Conservation (phyloP, 352 stramenopile species). For the Phytophthora kernoviae region DNA sequence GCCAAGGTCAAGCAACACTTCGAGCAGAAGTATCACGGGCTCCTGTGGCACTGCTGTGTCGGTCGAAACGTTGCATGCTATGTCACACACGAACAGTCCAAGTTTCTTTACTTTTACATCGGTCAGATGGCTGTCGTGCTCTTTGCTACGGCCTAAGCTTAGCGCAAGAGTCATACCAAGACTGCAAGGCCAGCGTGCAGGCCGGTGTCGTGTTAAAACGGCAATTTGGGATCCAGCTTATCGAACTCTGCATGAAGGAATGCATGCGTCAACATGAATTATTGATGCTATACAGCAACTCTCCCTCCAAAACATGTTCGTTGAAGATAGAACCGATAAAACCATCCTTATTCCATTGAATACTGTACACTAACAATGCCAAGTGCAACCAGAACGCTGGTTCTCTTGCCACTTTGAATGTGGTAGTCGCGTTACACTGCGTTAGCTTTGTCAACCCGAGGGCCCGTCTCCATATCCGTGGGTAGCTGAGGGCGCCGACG, state of each 20-base stretch:
- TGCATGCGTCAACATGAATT: constrained; percentile 60
- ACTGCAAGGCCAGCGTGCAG: too few relatives aligned
- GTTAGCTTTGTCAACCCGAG: constrained; percentile 7
- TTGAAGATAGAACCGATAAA: constrained; percentile 11
- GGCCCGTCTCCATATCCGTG: constrained; percentile 12
- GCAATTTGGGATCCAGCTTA: constrained; percentile 78
- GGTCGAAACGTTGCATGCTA: constrained; percentile 94
- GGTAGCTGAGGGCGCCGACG: constrained; percentile 19
- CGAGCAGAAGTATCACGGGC: constrained; percentile 91
- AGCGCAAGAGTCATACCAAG: too few relatives aligned
- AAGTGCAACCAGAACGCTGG: too few relatives aligned
- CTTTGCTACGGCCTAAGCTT: constrained; percentile 81
- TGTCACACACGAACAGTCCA: constrained; percentile 94
- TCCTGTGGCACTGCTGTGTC: constrained; percentile 95
- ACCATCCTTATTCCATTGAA: too few relatives aligned
- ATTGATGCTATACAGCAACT: constrained; percentile 12
- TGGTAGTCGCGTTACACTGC: constrained; percentile 13
- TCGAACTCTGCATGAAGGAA: constrained; percentile 54
- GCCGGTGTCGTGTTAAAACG: too few relatives aligned
- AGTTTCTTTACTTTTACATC: constrained; percentile 97
- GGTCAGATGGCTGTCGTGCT: constrained; percentile 94
- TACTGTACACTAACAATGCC: too few relatives aligned
- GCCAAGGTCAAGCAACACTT: constrained; percentile 93
- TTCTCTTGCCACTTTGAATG: background rate
- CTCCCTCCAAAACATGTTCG: constrained; percentile 6